Conservation (phyloP, 225 moss, liverwort and hornwort species). For the Polytrichum formosum region DNA sequence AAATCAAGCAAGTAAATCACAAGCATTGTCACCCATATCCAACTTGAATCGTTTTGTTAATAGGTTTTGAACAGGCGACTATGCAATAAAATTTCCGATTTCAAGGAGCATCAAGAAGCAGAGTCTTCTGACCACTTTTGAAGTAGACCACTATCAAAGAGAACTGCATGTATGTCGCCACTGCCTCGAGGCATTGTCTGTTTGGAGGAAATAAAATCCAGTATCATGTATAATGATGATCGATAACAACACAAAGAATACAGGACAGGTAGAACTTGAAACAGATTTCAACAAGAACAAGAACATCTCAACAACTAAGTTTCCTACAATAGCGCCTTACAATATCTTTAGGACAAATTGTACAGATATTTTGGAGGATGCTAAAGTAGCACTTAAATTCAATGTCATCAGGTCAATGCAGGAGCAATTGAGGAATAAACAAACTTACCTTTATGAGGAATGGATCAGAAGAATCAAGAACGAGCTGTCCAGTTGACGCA, state of each 20-base stretch:
- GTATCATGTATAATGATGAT: background rate
- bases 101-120: no score
- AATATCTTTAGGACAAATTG: no score
- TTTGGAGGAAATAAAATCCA: background rate
- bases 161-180: constrained; percentile 69
- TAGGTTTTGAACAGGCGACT: no score
- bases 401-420: no score
- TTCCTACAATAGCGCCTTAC: no score
- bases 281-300: no score
- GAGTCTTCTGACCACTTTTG: constrained; percentile 47
- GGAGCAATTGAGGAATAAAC: background rate
- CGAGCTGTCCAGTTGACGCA: constrained; percentile 52
- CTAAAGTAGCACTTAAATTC: no score
- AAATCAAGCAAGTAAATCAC: no score
- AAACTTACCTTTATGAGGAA: constrained; percentile 60
- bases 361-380: no score
- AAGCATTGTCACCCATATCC: no score
- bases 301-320: no score
- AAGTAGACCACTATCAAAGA: constrained; percentile 58
- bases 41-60: background rate
- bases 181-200: constrained; percentile 83
- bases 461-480: constrained; percentile 61
- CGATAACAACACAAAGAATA: background rate
- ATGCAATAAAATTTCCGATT: no score
- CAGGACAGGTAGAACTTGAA: background rate